These are phyloP conservation scores for Oxyria digyna DNA, from an alignment of 148 eudicot genomes.

Conservation along the genomic window DNA sequence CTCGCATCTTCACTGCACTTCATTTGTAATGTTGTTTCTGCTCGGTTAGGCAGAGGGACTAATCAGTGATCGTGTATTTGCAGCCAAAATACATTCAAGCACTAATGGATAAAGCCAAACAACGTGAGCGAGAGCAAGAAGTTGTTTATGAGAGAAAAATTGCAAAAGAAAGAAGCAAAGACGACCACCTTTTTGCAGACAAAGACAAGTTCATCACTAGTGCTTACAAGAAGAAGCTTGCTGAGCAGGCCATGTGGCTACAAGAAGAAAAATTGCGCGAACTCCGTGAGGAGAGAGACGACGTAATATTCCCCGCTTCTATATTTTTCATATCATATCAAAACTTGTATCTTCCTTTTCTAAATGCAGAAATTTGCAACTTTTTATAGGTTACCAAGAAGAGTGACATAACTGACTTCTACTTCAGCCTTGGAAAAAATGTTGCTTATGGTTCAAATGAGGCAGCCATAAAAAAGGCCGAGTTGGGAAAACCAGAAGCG, in stretches of 20 bases:
- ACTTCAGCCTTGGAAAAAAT: slow-evolving; percentile 70
- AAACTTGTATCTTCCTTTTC: background rate
- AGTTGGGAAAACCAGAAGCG: slow-evolving; percentile 7
- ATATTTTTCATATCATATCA: background rate
- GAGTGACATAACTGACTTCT: slow-evolving; percentile 67
- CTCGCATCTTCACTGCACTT: background rate
- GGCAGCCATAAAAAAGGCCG: slow-evolving; percentile 16
- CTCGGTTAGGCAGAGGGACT: background rate
- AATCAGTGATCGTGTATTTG: slow-evolving; percentile 4
- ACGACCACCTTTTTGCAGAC: slow-evolving; percentile 68
- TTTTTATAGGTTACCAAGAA: slow-evolving; percentile 69
- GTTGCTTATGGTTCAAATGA: slow-evolving; percentile 68
- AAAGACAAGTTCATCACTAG: slow-evolving; percentile 82
- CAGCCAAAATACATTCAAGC: slow-evolving; percentile 74
- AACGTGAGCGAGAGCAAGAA: slow-evolving; percentile 77
- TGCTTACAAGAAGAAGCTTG: slow-evolving; percentile 90
- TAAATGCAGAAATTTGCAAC: background rate
- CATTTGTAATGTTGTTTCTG: background rate
- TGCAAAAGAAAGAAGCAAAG: slow-evolving; percentile 84
- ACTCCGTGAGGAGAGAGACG: slow-evolving; percentile 65
- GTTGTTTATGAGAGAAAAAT: slow-evolving; percentile 78
- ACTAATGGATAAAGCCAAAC: slow-evolving; percentile 58
- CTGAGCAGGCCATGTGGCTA: slow-evolving; percentile 76
- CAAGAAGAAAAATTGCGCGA: slow-evolving; percentile 72
- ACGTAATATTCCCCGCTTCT: slow-evolving; percentile 34